Evolutionary conservation across 768 basidiomycete genomes (phyloP), one percentile per base, ranked within the genome.

Genomic region (Naganishia randhawae): DNA sequence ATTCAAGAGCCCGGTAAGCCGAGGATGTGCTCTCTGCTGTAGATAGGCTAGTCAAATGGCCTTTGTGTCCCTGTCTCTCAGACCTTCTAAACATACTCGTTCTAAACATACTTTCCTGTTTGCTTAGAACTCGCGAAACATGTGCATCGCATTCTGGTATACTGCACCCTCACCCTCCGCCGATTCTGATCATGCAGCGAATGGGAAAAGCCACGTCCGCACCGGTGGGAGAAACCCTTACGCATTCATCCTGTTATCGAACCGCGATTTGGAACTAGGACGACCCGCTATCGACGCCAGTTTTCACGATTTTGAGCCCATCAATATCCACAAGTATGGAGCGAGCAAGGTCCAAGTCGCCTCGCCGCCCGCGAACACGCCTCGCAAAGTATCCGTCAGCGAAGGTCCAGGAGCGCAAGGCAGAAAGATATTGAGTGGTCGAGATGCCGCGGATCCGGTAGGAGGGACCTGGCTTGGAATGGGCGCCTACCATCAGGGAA

Each of bases 381-480:
- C 29, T 11, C 53, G 27, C 9, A 32, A 32, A 8, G 11, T 9
- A 52, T 17, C 6, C 10, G 33, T 19, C 33, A 37, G 14, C 9
- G 14, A 31, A 3, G 19, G 14, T 1, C 1, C 14, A 7, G 19
- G 29, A 41, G 19, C 25, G 16, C 4, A 10, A 7, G 35, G 35
- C n/a, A 32, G 52, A 22, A 50, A 45, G 22, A 33, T 62, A 5
- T 27, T 74, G 70, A 61, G 57, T 31, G 80, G 80, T 0, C 33
- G 73, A 4, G 80, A 81, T 70, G 54, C 78, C 14, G 73, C 67
- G 10, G 69, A 61, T 50, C 41, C 68, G 22, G 74, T 66, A 6
- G 76, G 75, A 17, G 80, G 80, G 16, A 80, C 81, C 11, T 82
- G 81, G 81, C 64, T 81, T 35, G 81, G 81, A 0, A 71, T 81